Base-by-base conservation (phyloP, 371 early-diverging fungal species). In the Amoeboaphelidium protococcarum region DNA sequence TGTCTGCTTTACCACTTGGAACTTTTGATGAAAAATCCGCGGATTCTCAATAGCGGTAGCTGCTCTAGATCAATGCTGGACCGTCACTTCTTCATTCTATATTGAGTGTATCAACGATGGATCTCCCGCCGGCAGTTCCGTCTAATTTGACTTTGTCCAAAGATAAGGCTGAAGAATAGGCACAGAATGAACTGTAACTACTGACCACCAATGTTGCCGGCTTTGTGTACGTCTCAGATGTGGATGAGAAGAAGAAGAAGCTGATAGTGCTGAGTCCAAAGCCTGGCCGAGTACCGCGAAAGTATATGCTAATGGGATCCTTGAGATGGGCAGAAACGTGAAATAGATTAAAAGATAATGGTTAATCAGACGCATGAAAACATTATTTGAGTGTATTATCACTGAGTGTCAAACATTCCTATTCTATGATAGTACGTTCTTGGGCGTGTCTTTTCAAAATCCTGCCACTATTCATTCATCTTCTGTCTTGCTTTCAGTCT, bases 1-100 rank as follows among this genome's bases (percentile, higher is more conserved):
- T 88, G 0, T 85, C 87, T 13, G 86, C 91, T 22, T 55, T 94
- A 41, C 91, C 95, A 0, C 57, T 90, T 24, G 95, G 92, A 2
- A 74, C n/a, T n/a, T n/a, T n/a, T n/a, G n/a, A n/a, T n/a, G n/a
- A n/a, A n/a, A n/a, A n/a, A n/a, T n/a, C n/a, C n/a, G n/a, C n/a
- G n/a, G n/a, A n/a, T n/a, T n/a, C n/a, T n/a, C n/a, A n/a, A n/a
- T n/a, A n/a, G n/a, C n/a, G n/a, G n/a, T n/a, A n/a, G n/a, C n/a
- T n/a, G n/a, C n/a, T n/a, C n/a, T n/a, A n/a, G n/a, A n/a, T n/a
- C n/a, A n/a, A n/a, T 0, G 84, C 82, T n/a, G 72, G 74, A 31
- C 82, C 81, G 40, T 72, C 77, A 47, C 62, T 91, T 46, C 52
- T 78, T n/a, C 85, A 91, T 47, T 80, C 83, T 0, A 67, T 94